Percentiles rank a stretch among this genome's conserved stretches.
phyloP scores from a whole-genome alignment of 2,329 filamentous ascomycete genomes.

The Sporothrix brasiliensis region DNA sequence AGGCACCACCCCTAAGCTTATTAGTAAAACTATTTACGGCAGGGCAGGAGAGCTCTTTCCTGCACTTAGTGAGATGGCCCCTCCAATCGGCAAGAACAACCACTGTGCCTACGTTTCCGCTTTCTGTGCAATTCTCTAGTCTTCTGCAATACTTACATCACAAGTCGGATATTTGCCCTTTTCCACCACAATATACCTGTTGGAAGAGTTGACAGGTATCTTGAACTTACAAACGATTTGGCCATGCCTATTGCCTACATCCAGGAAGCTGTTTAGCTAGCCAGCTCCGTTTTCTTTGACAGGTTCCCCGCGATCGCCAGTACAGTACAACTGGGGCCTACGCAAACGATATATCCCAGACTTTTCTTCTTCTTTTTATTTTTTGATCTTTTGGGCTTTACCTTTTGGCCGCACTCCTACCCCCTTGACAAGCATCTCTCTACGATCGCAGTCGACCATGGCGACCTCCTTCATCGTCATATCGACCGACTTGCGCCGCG shows the following conservation, averaged over 20 bases:
- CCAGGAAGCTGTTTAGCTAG: background rate
- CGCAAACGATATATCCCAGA: background rate
- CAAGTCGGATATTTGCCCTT: background rate
- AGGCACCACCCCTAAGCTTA: conserved; percentile 10
- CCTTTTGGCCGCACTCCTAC: background rate
- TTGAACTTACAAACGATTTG: too few relatives aligned
- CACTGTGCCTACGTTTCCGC: background rate
- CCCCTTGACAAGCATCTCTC: background rate
- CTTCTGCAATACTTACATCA: conserved; percentile 30
- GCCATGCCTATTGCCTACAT: too few relatives aligned
- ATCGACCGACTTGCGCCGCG: conserved; percentile 74
- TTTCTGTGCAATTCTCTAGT: conserved; percentile 32
- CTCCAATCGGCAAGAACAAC: conserved; percentile 20
- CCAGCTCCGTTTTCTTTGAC: background rate
- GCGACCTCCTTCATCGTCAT: conserved; percentile 87
- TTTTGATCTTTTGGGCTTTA: conserved; percentile 46
- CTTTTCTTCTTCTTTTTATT: background rate
- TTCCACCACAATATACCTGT: background rate
- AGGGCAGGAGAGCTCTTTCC: conserved; percentile 27
- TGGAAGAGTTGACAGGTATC: background rate
- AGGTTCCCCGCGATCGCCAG: background rate
- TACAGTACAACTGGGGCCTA: background rate
- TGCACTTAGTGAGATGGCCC: conserved; percentile 6
- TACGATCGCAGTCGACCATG: conserved; percentile 56
- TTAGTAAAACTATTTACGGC: background rate